A percentile compares a stretch with the other conserved stretches of the same genome.
phyloP scores from a whole-genome alignment of 306 rosid species.

The Echinosophora koreensis region DNA sequence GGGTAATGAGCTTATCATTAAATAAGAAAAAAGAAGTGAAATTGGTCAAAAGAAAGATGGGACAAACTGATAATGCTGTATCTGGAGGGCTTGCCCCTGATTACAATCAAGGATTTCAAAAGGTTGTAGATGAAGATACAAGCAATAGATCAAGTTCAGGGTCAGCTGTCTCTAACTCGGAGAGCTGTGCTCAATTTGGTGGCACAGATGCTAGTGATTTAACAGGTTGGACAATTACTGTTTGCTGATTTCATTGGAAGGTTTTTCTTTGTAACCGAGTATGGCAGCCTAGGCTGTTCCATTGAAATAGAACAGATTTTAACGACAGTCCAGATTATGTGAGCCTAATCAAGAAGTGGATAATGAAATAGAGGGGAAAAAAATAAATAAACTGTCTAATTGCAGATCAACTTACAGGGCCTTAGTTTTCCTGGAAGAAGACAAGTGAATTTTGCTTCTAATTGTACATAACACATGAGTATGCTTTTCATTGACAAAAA shows the following conservation, averaged over 20 bases:
- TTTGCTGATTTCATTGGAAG: constrained; percentile 35
- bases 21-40: constrained; percentile 85
- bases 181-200: constrained; percentile 94
- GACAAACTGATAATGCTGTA: constrained; percentile 56
- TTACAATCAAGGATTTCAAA: constrained; percentile 69
- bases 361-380: constrained; percentile 10
- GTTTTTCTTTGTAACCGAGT: constrained; percentile 26
- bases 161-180: constrained; percentile 88
- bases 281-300: constrained; percentile 42
- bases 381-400: constrained; percentile 26
- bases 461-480: not conserved
- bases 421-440: constrained; percentile 36
- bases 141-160: constrained; percentile 98
- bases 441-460: constrained; percentile 29
- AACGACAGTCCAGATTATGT: constrained; percentile 26
- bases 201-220: constrained; percentile 91
- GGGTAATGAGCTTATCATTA: constrained; percentile 75
- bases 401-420: constrained; percentile 16
- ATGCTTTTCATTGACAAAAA: constrained; percentile 18
- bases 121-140: constrained; percentile 77
- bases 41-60: constrained; percentile 75
- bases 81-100: constrained; percentile 61
- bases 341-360: constrained; percentile 31
- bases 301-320: constrained; percentile 42
- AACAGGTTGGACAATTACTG: constrained; percentile 74